Evolutionary conservation across 2,329 filamentous ascomycete species (phyloP).

Genomic region (Xenosphaeropsis pyriputrescens): DNA sequence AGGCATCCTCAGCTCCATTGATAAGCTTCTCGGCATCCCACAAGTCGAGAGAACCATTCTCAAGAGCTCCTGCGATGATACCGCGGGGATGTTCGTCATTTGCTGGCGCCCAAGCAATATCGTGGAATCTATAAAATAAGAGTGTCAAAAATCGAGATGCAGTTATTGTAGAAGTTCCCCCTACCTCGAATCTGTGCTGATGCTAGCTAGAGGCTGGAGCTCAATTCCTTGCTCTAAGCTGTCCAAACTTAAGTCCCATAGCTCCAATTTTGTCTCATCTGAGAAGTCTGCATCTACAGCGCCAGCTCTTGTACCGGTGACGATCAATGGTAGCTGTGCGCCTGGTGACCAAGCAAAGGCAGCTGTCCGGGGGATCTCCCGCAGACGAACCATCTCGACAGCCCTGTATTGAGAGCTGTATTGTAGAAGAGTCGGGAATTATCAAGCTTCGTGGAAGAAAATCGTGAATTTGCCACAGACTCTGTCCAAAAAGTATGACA

Average conservation of each 20-base stretch:
- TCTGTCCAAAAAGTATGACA: neutral
- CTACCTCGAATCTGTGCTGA: slow-evolving; percentile 83
- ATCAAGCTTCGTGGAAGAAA: too few relatives aligned
- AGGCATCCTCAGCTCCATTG: slow-evolving; percentile 48
- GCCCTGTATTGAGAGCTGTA: neutral
- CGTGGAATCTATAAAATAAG: slow-evolving; percentile 61
- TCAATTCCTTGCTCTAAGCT: slow-evolving; percentile 62
- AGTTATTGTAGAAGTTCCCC: slow-evolving; percentile 2
- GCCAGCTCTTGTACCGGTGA: slow-evolving; percentile 86
- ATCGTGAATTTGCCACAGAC: too few relatives aligned
- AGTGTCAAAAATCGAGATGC: slow-evolving; percentile 10
- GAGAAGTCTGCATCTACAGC: slow-evolving; percentile 97
- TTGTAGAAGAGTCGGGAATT: too few relatives aligned
- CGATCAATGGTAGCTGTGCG: slow-evolving; percentile 63
- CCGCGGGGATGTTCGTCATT: slow-evolving; percentile 67
- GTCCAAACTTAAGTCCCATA: slow-evolving; percentile 88
- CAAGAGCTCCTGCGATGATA: slow-evolving; percentile 87
- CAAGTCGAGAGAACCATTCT: slow-evolving; percentile 84
- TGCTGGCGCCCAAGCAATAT: slow-evolving; percentile 84
- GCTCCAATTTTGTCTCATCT: slow-evolving; percentile 87
- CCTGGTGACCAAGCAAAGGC: slow-evolving; percentile 94
- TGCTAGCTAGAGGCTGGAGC: slow-evolving; percentile 70
- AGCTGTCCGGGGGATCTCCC: slow-evolving; percentile 92
- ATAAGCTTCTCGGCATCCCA: slow-evolving; percentile 73
- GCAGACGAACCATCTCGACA: slow-evolving; percentile 72